These are phyloP conservation scores for Cyphellophora attinorum DNA, from an alignment of 2,329 filamentous ascomycete genomes.

Conservation along the genomic window DNA sequence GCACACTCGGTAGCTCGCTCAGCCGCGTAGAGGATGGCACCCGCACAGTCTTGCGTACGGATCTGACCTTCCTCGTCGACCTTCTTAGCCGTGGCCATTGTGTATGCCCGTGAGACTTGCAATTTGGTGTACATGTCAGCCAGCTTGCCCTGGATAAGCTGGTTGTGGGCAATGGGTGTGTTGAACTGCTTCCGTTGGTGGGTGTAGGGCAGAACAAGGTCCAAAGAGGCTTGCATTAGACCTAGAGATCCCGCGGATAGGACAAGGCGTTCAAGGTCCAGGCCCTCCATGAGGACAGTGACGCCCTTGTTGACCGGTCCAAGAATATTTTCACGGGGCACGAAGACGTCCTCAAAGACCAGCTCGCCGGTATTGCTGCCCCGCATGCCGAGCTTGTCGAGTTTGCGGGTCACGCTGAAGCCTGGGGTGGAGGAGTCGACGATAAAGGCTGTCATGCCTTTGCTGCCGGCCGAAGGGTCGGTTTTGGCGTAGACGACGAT, in stretches of 20 bases:
- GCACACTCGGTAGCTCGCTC: slow-evolving; percentile 81
- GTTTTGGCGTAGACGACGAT: slow-evolving; percentile 98
- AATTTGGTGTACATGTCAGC: slow-evolving; percentile 98
- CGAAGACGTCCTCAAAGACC: slow-evolving; percentile 82
- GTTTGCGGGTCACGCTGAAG: slow-evolving; percentile 79
- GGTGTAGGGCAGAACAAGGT: slow-evolving; percentile 77
- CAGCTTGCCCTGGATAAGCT: slow-evolving; percentile 84
- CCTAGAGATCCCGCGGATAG: slow-evolving; percentile 84
- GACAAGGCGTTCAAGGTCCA: slow-evolving; percentile 88
- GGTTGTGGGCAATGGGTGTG: slow-evolving; percentile 77
- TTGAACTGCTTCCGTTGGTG: slow-evolving; percentile 87
- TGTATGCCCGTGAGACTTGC: slow-evolving; percentile 75
- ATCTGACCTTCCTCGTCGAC: slow-evolving; percentile 70
- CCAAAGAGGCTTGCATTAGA: slow-evolving; percentile 85
- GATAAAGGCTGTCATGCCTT: slow-evolving; percentile 92
- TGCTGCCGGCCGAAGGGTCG: slow-evolving; percentile 64
- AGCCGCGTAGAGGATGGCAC: slow-evolving; percentile 84
- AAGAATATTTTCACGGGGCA: slow-evolving; percentile 71
- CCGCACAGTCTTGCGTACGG: slow-evolving; percentile 84
- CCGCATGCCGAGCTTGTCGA: slow-evolving; percentile 97
- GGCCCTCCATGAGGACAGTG: slow-evolving; percentile 86
- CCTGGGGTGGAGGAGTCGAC: slow-evolving; percentile 62
- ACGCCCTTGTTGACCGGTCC: slow-evolving; percentile 75
- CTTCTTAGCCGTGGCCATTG: slow-evolving; percentile 67
- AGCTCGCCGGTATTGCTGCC: slow-evolving; percentile 94